A percentile compares a stretch with the other conserved stretches of the same genome.
Evolutionary conservation across 169 alveolate genomes (phyloP).

Genomic region (Plasmodium knowlesi): DNA sequence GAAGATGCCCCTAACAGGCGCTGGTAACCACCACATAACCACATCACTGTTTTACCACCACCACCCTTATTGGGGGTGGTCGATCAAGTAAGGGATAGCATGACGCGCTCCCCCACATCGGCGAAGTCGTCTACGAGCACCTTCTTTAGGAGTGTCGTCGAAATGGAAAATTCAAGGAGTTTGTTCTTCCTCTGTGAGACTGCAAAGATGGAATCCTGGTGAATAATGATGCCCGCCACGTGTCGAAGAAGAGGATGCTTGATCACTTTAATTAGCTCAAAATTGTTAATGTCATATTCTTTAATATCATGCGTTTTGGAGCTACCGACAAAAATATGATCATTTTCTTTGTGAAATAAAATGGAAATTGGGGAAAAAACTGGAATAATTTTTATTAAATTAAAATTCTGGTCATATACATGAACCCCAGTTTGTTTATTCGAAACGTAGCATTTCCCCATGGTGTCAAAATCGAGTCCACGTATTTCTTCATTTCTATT

Average conservation of each 20-base stretch:
- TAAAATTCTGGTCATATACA: slow-evolving; percentile 64
- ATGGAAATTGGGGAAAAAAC: slow-evolving; percentile 73
- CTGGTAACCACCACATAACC: not conserved
- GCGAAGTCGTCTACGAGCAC: slow-evolving; percentile 40
- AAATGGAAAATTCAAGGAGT: slow-evolving; percentile 65
- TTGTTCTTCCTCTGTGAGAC: slow-evolving; percentile 72
- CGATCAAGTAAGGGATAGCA: slow-evolving; percentile 12
- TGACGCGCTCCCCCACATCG: slow-evolving; percentile 74
- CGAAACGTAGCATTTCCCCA: slow-evolving; percentile 59
- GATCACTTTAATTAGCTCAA: slow-evolving; percentile 57
- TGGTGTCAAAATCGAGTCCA: slow-evolving; percentile 63
- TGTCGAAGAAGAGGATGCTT: slow-evolving; percentile 68
- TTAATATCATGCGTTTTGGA: slow-evolving; percentile 74
- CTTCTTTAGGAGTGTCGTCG: slow-evolving; percentile 37
- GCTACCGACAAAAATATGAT: slow-evolving; percentile 72
- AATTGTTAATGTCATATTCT: slow-evolving; percentile 62
- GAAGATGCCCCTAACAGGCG: not conserved
- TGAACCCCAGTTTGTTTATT: slow-evolving; percentile 75
- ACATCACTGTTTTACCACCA: not conserved
- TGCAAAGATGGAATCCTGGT: slow-evolving; percentile 57
- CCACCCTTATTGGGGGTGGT: not conserved
- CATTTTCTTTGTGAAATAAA: slow-evolving; percentile 30
- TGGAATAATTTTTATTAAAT: slow-evolving; percentile 48
- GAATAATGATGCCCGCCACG: slow-evolving; percentile 69
- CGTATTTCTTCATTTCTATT: slow-evolving; percentile 73